Base-by-base conservation (phyloP, 2,329 filamentous ascomycete genomes). In the Chaetothyriales sp. region DNA sequence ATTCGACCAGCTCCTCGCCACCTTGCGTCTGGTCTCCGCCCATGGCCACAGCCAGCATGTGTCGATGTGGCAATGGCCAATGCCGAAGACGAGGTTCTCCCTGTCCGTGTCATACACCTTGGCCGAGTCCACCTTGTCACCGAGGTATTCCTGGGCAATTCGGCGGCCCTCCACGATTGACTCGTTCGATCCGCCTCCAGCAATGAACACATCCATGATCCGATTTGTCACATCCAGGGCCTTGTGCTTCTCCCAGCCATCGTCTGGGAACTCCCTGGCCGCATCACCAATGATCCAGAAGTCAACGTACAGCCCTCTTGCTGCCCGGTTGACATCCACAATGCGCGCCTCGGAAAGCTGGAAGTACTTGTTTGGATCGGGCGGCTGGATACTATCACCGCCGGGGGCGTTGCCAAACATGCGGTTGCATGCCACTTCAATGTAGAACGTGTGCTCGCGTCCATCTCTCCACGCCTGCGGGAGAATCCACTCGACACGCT, bases 1-100 rank as follows among this genome's bases (percentile, higher is more conserved):
- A 65, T 87, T 96, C 1, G 87, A 90, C 92, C 92, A 98, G 8
- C 89, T 95, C 45, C 92, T 80, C 18, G 84, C 89, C 26, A 96
- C 84, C 72, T 98, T 98, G 62, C 92, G 84, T 70, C 93, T 95
- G 0, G 92, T 96, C 72, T 98, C 92, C 8, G 84, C 92, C 78
- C 88, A 98, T 0, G 92, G 92, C 92, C 92, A 98, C 36, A 98
- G 75, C 92, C 92, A 98, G 68, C 90, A 95, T 25, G 84, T 94
- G 68, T 96, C 92, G 59, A 98, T 98, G 67, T 98, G 92, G 60
- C 92, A 98, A 66, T 98, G 87, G 0, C 92, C 92, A 57, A 96
- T 90, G 36, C 81, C 90, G 60, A 80, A 92, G 2, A 96, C 86
- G 53, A 93, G 75, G 1, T 86, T 79, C 32, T 83, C 75, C 22